Base-by-base conservation (phyloP, 176 grass and related monocot species). In the Pharus latifolius region DNA sequence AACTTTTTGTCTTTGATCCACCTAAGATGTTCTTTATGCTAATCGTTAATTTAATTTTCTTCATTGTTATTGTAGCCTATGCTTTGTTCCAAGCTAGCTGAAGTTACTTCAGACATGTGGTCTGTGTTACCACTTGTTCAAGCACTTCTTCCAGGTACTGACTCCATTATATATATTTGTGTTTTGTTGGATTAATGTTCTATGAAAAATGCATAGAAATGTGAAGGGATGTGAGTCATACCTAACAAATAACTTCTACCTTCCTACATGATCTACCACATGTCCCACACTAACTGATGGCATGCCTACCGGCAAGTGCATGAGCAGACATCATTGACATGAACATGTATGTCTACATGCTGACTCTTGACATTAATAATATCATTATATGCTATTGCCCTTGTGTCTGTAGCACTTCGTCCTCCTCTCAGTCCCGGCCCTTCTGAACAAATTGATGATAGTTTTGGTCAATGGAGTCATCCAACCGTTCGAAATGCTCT, bases 131-230 rank as follows among this genome's bases (percentile, higher is more conserved):
- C 93, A 66, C 93, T 97, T 77, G 70, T 92, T 69, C 93, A 97
- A 83, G 93, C 89, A n/a, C 68, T 92, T 65, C 89, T 97, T 77
- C 93, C 86, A 90, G 93, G 93, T 97, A 69, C 77, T 64, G 23
- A 27, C 26, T 70, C 35, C 10, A 23, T 22, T 54, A 43, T 64
- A 71, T 61, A 55, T 49, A 20, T 65, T 79, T 49, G 32, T 62
- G 15, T 51, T 70, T 56, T 47, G 14, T 75, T 51, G 34, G 74
- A 56, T 47, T 59, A 49, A 54, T 72, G 4, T 24, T 67, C 37
- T 50, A 23, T 75, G 43, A 78, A 56, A 76, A 61, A 64, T 65
- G 35, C 20, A 28, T 10, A n/a, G 23, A 52, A 44, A 33, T 50
- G 30, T 79, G 17, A 65, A 57, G 31, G 25, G n/a, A 48, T 52